Base-by-base conservation (phyloP, 2,329 filamentous ascomycete species). In the Ramularia collo-cygni region DNA sequence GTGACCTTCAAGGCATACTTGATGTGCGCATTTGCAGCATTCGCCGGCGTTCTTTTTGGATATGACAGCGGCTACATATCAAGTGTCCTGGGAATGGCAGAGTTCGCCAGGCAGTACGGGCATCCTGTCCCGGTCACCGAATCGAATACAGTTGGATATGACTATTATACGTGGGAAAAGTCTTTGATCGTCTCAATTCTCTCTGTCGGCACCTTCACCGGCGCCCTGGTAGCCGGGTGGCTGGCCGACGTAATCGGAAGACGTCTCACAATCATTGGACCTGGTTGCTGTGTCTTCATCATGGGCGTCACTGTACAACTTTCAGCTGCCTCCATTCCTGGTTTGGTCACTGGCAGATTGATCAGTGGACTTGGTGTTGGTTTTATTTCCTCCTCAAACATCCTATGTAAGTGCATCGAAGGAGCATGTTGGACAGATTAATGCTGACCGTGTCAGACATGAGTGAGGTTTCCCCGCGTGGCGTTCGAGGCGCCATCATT, bases 401-500 rank as follows among this genome's bases (percentile, higher is more conserved):
- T 72, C 44, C 54, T 72, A 38, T 71, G 66, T 56, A n/a, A n/a
- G n/a, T n/a, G n/a, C n/a, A n/a, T n/a, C n/a, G n/a, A n/a, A n/a
- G n/a, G n/a, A n/a, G n/a, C n/a, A n/a, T n/a, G n/a, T n/a, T n/a
- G n/a, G n/a, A n/a, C n/a, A n/a, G n/a, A n/a, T n/a, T n/a, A n/a
- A n/a, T n/a, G n/a, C n/a, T n/a, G n/a, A n/a, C n/a, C n/a, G n/a
- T n/a, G n/a, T n/a, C n/a, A n/a, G n/a, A n/a, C n/a, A 65, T 67
- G 54, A 57, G 57, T 3, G 61, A 63, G 38, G 53, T 63, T 6
- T 58, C 59, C 12, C 61, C 82, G 43, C 76, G 74, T 63, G 85
- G 84, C 63, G 80, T 92, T 46, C 77, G 85, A 55, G 84, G 85
- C 55, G 81, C 83, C 37, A 76, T 89, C 35, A 85, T 90, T 12